Evolutionary conservation across 1,139 yeast genomes (phyloP).

Genomic region (Kodamaea anthophila): DNA sequence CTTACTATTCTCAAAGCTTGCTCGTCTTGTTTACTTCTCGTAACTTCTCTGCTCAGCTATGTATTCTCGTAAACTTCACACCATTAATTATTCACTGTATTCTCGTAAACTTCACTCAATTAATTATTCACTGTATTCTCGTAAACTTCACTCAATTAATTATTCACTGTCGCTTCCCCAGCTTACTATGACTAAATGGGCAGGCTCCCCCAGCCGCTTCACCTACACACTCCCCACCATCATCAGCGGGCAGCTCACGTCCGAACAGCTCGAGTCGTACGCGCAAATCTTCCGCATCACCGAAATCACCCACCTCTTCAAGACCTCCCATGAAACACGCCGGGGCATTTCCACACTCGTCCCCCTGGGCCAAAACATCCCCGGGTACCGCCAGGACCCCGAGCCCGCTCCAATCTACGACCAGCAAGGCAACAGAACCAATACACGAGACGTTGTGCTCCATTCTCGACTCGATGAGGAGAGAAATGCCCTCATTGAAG

Average conservation of each 20-base stretch:
- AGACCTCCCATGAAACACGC: constrained; percentile 48
- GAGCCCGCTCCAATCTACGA: constrained; percentile 96
- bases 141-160: not conserved
- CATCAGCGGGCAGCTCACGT: constrained; percentile 54
- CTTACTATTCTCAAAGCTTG: too few species aligned
- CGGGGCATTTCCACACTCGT: constrained; percentile 34
- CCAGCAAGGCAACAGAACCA: constrained; percentile 69
- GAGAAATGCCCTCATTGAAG: constrained; percentile 68
- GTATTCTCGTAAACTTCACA: too few species aligned
- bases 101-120: not conserved
- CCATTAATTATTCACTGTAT: not conserved
- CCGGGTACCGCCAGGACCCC: constrained; percentile 50
- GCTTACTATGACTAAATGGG: constrained; percentile 29
- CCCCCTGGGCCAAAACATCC: constrained; percentile 27
- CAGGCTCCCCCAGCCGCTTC: constrained; percentile 33
- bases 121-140: not conserved
- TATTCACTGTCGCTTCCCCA: not conserved
- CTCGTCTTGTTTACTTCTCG: too few species aligned
- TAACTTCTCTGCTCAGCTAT: too few species aligned
- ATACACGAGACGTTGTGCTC: constrained; percentile 72
- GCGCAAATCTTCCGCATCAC: constrained; percentile 71
- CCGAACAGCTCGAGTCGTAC: constrained; percentile 81
- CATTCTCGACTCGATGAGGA: constrained; percentile 65
- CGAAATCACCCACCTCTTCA: constrained; percentile 50
- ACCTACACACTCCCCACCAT: constrained; percentile 35